A percentile compares a stretch with the other conserved stretches of the same genome.
phyloP scores from a whole-genome alignment of 2,329 filamentous ascomycete genomes.

The Rosellinia necatrix region DNA sequence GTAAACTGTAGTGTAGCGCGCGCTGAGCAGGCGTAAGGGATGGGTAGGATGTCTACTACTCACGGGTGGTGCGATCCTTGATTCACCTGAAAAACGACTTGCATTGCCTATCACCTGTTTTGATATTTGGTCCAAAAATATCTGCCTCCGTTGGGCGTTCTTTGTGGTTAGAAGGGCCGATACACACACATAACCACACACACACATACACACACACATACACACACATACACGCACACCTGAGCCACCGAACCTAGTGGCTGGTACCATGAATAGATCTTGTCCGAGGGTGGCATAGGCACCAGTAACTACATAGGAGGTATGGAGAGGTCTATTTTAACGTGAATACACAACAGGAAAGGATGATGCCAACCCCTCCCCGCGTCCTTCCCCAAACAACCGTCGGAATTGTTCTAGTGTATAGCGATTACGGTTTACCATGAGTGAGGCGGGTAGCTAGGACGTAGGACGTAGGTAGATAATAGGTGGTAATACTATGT shows the following conservation, averaged over 20 bases:
- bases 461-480: too few species aligned
- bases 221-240: not conserved
- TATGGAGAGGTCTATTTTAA: not conserved
- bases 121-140: slow-evolving; percentile 18
- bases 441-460: too few species aligned
- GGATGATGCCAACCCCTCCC: too few species aligned
- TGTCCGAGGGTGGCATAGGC: too few species aligned
- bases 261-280: not conserved
- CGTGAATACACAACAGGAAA: not conserved
- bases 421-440: too few species aligned
- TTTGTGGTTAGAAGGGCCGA: slow-evolving; percentile 5
- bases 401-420: too few species aligned
- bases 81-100: not conserved
- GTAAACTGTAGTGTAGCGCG: slow-evolving; percentile 7
- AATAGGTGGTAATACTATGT: too few species aligned
- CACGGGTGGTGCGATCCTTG: not conserved
- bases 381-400: too few species aligned
- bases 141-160: not conserved
- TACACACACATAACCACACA: not conserved
- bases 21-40: too few species aligned
- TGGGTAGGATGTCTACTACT: not conserved
- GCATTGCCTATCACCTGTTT: slow-evolving; percentile 6
- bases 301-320: too few species aligned
- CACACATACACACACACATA: not conserved
- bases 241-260: not conserved